Evolutionary conservation across 768 basidiomycete genomes (phyloP), one percentile per base, ranked within the genome.

Genomic region (Mycena leptocephala): DNA sequence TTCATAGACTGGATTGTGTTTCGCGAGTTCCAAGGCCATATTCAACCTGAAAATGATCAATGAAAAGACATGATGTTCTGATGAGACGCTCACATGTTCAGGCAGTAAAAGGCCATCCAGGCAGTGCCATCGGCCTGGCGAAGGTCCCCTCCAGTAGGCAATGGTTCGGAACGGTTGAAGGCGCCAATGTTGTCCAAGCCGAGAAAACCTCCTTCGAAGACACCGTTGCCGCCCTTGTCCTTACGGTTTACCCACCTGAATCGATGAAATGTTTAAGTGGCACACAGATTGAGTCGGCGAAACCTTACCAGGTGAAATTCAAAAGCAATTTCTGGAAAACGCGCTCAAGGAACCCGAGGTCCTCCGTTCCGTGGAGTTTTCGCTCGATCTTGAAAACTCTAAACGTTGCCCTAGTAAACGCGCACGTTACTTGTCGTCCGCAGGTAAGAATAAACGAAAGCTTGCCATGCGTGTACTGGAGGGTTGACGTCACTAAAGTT

Each of bases 91-190:
- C 4, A 96, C 98, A 99, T 99, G 82, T 98, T 98, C 72, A 99
- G 85, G 79, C 94, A 97, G 85, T 98, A 99, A 88, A 99, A 99
- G 37, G 97, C 98, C 98, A 99, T 99, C 98, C 98, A 99, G 0
- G 98, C 96, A 8, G 98, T 99, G 11, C 98, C 98, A 83, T 99
- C 98, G 10, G 98, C 97, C 86, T 99, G 98, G 68, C 98, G 97
- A 73, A 99, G 88, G 22, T 87, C 92, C 11, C 98, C 98, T 39
- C 98, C 98, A 7, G 97, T 99, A 9, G 98, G 98, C 30, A 99
- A 86, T 32, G 97, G 96, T 84, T 99, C 98, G 2, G 97, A 98
- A 59, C 98, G 94, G 86, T 99, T 99, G 89, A 99, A 99, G 8
- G 96, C 93, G 16, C 97, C 97, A 76, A 99, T 99, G 81, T 99